Percentiles rank a stretch among this genome's conserved stretches.
phyloP scores from a whole-genome alignment of 495 filamentous ascomycete species.

The Penicillium simplicissimum region DNA sequence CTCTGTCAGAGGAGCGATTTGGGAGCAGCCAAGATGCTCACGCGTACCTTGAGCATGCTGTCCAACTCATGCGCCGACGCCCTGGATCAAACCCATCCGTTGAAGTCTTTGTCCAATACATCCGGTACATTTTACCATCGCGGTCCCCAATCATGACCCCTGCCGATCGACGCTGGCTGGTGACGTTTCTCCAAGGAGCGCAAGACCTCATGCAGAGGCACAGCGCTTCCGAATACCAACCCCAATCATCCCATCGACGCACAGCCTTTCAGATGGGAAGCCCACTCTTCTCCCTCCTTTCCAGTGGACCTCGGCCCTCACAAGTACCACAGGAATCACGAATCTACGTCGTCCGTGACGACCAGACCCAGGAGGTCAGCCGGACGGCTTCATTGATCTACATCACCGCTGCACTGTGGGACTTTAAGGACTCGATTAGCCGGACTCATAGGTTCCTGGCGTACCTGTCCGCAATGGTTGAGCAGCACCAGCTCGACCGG shows the following conservation, averaged over 20 bases:
- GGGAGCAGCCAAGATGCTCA: conserved; percentile 33
- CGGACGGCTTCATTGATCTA: conserved; percentile 46
- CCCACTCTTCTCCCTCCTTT: conserved; percentile 43
- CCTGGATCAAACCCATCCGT: conserved; percentile 27
- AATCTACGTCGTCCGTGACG: conserved; percentile 41
- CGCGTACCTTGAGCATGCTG: conserved; percentile 34
- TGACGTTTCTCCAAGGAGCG: conserved; percentile 42
- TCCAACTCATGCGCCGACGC: conserved; percentile 35
- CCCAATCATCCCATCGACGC: conserved; percentile 32
- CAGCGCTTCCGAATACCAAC: conserved; percentile 29
- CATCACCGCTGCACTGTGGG: conserved; percentile 43
- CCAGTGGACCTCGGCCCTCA: conserved; percentile 48
- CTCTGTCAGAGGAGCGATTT: conserved; percentile 46
- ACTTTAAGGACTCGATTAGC: conserved; percentile 34
- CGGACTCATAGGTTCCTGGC: conserved; percentile 40
- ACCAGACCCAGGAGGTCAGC: conserved; percentile 40
- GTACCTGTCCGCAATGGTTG: conserved; percentile 29
- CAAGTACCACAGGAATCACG: conserved; percentile 41
- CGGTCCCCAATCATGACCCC: conserved; percentile 4
- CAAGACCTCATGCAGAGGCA: conserved; percentile 40
- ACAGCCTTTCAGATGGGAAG: conserved; percentile 43
- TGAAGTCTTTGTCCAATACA: conserved; percentile 42
- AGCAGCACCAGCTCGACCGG: conserved; percentile 39
- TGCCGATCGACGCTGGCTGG: conserved; percentile 32
- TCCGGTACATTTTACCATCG: conserved; percentile 37